Evolutionary conservation across 768 basidiomycete genomes (phyloP), one percentile per base, ranked within the genome.

Genomic region (Tephrocybe rancida): DNA sequence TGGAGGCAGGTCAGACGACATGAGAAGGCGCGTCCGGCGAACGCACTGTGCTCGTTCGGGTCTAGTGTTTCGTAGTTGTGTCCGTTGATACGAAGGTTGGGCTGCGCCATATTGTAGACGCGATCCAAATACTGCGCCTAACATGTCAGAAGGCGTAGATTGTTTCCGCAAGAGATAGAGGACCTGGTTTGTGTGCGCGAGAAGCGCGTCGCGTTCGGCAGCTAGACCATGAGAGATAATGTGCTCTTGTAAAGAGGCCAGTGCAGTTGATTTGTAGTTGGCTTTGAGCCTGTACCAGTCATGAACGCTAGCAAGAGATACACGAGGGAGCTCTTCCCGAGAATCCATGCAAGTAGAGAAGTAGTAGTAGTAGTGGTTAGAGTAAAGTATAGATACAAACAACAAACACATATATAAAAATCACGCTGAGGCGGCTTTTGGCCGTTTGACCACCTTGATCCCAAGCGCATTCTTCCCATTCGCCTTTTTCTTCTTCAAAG

Each of bases 51-150:
- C 54, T 80, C 82, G 44, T 78, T 75, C 18, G 78, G 73, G 19
- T 79, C 77, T n/a, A 85, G 70, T 3, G 84, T 78, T 61, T 89
- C 89, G 57, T 84, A 83, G 55, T 86, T 85, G 48, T 86, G 85
- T 24, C 92, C 92, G 63, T 93, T 92, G 9, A 94, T 80, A 27
- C 88, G 83, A 19, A 95, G 67, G 69, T 94, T 95, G 4, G 83
- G 80, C 56, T 83, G 80, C 0, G 86, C 80, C 48, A 84, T 78
- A 30, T 72, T 73, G 57, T 90, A 86, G 16, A 85, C 79, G 18
- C 70, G 70, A 21, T 88, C 86, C 29, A 87, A 75, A 58, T 80
- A 86, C 87, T 90, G 42, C 38, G 34, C 35, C 34, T 27, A 30
- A 22, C 41, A 52, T 53, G 52, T 60, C 22, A 52, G 54, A 45